Percentiles rank a stretch among this genome's conserved stretches.
Conservation (phyloP, 805 yeast species). For the Cyberlindnera bimundalis region DNA sequence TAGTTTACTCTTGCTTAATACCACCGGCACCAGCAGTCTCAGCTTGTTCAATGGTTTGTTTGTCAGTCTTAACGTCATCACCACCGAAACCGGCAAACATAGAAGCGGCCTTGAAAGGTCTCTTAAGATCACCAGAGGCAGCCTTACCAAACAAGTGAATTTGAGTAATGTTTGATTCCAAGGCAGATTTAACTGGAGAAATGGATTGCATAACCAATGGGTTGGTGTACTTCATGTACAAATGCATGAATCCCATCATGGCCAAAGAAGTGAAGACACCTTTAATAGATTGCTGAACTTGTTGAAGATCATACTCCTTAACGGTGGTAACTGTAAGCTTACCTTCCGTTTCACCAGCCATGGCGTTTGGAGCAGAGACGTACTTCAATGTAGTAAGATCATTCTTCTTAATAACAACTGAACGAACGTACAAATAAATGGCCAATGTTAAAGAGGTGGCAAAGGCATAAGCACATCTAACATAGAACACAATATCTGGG, state of each 20-base stretch:
- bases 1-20: constrained; percentile 44
- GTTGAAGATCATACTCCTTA: constrained; percentile 90
- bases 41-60: constrained; percentile 79
- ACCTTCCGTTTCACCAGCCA: constrained; percentile 70
- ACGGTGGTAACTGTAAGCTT: constrained; percentile 86
- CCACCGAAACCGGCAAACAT: constrained; percentile 58
- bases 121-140: constrained; percentile 86
- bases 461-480: constrained; percentile 66
- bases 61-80: constrained; percentile 71
- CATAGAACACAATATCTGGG: constrained; percentile 67
- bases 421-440: constrained; percentile 63
- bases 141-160: constrained; percentile 82
- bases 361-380: constrained; percentile 77
- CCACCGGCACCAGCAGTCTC: constrained; percentile 87
- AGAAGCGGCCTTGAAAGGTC: constrained; percentile 92
- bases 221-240: constrained; percentile 95
- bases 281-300: constrained; percentile 75
- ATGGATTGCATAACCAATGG: constrained; percentile 94
- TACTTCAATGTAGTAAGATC: constrained; percentile 90
- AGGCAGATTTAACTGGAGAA: constrained; percentile 83
- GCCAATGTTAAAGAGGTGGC: constrained; percentile 63
- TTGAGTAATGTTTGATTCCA: constrained; percentile 87
- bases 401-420: constrained; percentile 65
- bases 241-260: constrained; percentile 98
- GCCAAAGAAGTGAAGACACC: constrained; percentile 85